These are phyloP conservation scores for Macroventuria anomochaeta DNA, from an alignment of 2,329 filamentous ascomycete genomes.

Conservation along the genomic window DNA sequence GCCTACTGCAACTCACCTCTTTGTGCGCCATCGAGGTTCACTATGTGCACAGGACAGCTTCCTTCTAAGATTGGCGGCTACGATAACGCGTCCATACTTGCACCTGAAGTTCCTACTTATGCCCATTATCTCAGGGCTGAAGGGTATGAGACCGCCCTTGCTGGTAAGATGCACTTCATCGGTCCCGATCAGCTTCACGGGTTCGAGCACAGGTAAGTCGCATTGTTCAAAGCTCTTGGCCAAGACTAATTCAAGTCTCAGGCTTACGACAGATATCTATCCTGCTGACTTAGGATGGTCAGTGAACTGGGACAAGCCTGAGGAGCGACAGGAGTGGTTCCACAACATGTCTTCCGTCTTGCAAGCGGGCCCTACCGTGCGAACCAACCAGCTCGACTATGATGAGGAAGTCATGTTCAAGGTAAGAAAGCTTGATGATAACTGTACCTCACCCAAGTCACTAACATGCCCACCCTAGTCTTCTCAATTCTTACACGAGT, in stretches of 20 bases:
- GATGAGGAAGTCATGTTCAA: slow-evolving; percentile 96
- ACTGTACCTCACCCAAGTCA: slow-evolving; percentile 62
- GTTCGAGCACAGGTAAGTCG: slow-evolving; percentile 70
- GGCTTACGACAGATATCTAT: slow-evolving; percentile 94
- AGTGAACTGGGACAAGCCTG: slow-evolving; percentile 92
- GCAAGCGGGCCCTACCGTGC: slow-evolving; percentile 85
- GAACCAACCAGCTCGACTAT: slow-evolving; percentile 94
- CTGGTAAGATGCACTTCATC: slow-evolving; percentile 97
- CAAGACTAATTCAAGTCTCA: slow-evolving; percentile 33
- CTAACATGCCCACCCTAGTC: slow-evolving; percentile 64
- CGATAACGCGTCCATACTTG: slow-evolving; percentile 87
- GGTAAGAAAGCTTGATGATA: slow-evolving; percentile 29
- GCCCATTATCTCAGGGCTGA: slow-evolving; percentile 86
- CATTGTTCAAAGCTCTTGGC: neutral
- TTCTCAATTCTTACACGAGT: slow-evolving; percentile 87
- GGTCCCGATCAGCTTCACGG: slow-evolving; percentile 89
- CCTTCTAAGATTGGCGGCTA: slow-evolving; percentile 91
- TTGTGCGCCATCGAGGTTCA: slow-evolving; percentile 91
- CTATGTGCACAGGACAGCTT: slow-evolving; percentile 89
- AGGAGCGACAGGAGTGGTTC: slow-evolving; percentile 85
- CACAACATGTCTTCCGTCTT: slow-evolving; percentile 94
- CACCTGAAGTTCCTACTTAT: slow-evolving; percentile 86
- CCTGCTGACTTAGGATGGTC: slow-evolving; percentile 94
- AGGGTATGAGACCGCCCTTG: slow-evolving; percentile 88
- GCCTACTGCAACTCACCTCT: slow-evolving; percentile 94